These are phyloP conservation scores for Coemansia asiatica DNA, from an alignment of 192 early-diverging fungal species.

Conservation along the genomic window DNA sequence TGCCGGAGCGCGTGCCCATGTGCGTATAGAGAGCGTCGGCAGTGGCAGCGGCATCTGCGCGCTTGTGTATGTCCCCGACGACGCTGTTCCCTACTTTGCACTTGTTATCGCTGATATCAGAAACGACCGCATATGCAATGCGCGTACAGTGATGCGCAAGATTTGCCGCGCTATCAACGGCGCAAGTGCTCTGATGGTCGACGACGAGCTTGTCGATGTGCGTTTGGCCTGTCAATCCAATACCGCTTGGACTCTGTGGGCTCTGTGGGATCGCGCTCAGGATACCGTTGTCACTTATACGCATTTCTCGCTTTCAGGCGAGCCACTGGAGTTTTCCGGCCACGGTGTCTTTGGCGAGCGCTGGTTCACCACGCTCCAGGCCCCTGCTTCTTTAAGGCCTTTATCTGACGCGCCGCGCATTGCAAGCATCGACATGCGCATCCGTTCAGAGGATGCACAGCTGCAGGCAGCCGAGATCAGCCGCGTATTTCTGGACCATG, in stretches of 20 bases:
- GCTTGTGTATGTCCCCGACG: slow-evolving; percentile 55
- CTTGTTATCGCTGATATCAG: slow-evolving; percentile 16
- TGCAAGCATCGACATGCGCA: slow-evolving; percentile 24
- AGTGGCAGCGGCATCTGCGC: slow-evolving; percentile 22
- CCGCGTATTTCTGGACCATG: slow-evolving; percentile 41
- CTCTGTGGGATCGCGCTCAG: slow-evolving; percentile 50
- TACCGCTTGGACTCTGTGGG: slow-evolving; percentile 42
- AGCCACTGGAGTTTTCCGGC: slow-evolving; percentile 20
- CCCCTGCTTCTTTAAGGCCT: slow-evolving; percentile 27
- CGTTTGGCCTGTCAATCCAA: slow-evolving; percentile 9
- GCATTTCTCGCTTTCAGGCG: slow-evolving; percentile 35
- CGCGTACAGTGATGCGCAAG: slow-evolving; percentile 49
- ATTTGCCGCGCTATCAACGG: slow-evolving; percentile 47
- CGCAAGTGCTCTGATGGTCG: slow-evolving; percentile 51
- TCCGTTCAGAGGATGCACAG: slow-evolving; percentile 15
- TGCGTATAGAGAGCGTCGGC: slow-evolving; percentile 25
- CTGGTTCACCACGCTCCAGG: slow-evolving; percentile 43
- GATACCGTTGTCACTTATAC: slow-evolving; percentile 41
- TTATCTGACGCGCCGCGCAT: slow-evolving; percentile 31
- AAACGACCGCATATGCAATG: slow-evolving; percentile 18
- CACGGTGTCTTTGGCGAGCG: slow-evolving; percentile 42
- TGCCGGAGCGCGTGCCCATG: slow-evolving; percentile 20
- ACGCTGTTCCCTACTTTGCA: slow-evolving; percentile 53
- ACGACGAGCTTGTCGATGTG: slow-evolving; percentile 51
- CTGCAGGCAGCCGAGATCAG: slow-evolving; percentile 37